phyloP scores from a whole-genome alignment of 306 rosid genomes.

The Bauhinia variegata region DNA sequence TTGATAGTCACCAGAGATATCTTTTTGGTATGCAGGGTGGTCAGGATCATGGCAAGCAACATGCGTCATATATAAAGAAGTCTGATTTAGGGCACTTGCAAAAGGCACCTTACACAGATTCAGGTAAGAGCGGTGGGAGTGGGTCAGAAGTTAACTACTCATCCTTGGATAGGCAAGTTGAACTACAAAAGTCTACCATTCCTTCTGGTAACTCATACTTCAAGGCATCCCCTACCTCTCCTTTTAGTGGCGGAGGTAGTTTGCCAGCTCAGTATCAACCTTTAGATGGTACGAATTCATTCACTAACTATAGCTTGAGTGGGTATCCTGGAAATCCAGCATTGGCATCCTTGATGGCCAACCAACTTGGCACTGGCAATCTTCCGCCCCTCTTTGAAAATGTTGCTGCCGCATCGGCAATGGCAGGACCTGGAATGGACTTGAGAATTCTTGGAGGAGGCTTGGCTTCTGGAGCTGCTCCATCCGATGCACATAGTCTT shows the following conservation, averaged over 20 bases:
- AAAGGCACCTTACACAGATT: slow-evolving; percentile 53
- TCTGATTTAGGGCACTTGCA: slow-evolving; percentile 66
- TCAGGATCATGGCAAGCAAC: slow-evolving; percentile 71
- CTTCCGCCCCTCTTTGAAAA: slow-evolving; percentile 76
- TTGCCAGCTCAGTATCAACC: slow-evolving; percentile 66
- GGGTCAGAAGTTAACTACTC: slow-evolving; percentile 51
- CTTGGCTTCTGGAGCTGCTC: slow-evolving; percentile 62
- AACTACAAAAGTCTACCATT: slow-evolving; percentile 55
- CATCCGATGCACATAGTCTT: slow-evolving; percentile 65
- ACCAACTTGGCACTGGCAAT: slow-evolving; percentile 76
- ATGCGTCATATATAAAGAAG: slow-evolving; percentile 63
- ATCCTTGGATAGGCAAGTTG: slow-evolving; percentile 61
- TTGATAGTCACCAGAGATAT: slow-evolving; percentile 62
- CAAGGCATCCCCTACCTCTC: slow-evolving; percentile 68
- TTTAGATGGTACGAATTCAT: slow-evolving; percentile 67
- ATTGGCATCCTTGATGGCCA: slow-evolving; percentile 75
- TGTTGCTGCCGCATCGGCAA: slow-evolving; percentile 73
- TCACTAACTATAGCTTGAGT: slow-evolving; percentile 64
- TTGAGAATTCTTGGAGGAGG: slow-evolving; percentile 74
- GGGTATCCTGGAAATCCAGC: slow-evolving; percentile 80
- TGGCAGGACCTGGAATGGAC: slow-evolving; percentile 78
- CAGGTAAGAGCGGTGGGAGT: slow-evolving; percentile 53
- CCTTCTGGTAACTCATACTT: slow-evolving; percentile 52
- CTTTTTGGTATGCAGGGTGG: slow-evolving; percentile 80
- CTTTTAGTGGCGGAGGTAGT: slow-evolving; percentile 65